phyloP scores from a whole-genome alignment of 2,329 filamentous ascomycete species.

The Claviceps capensis region DNA sequence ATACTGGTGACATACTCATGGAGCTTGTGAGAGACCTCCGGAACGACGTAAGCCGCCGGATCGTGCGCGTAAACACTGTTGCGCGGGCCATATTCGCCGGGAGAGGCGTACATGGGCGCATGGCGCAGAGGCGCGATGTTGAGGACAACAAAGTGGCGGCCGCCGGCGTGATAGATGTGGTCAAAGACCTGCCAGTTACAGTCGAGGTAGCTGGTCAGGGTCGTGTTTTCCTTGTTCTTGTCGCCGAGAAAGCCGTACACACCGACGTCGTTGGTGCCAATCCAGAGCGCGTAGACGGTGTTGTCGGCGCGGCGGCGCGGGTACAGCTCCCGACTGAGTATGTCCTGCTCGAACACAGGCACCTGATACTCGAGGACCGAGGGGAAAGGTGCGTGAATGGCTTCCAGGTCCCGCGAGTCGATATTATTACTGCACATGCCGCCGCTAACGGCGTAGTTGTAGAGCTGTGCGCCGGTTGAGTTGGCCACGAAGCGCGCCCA shows the following conservation, averaged over 20 bases:
- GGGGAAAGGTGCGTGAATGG: conserved; percentile 38
- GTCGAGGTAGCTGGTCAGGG: conserved; percentile 49
- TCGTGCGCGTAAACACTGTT: conserved; percentile 29
- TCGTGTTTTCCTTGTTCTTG: conserved; percentile 42
- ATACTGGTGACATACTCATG: conserved; percentile 32
- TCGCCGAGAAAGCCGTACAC: conserved; percentile 51
- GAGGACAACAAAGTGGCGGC: conserved; percentile 56
- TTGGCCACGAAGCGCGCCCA: conserved; percentile 57
- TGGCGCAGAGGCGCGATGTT: conserved; percentile 55
- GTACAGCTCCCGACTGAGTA: conserved; percentile 25
- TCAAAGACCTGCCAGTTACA: conserved; percentile 55
- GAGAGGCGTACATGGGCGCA: conserved; percentile 46
- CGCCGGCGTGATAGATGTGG: conserved; percentile 50
- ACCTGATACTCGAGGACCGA: conserved; percentile 49
- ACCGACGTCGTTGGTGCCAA: conserved; percentile 70
- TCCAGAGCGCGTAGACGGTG: conserved; percentile 66
- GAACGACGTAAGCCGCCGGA: conserved; percentile 32
- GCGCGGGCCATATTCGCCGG: not conserved
- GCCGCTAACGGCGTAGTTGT: conserved; percentile 60
- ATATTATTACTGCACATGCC: conserved; percentile 61
- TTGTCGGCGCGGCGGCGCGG: conserved; percentile 34
- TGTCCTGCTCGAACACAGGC: conserved; percentile 40
- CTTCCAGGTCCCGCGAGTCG: conserved; percentile 36
- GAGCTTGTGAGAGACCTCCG: conserved; percentile 31
- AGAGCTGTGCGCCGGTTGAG: conserved; percentile 40